Conservation (phyloP, 176 grass and related monocot species). For the Melocanna baccifera region DNA sequence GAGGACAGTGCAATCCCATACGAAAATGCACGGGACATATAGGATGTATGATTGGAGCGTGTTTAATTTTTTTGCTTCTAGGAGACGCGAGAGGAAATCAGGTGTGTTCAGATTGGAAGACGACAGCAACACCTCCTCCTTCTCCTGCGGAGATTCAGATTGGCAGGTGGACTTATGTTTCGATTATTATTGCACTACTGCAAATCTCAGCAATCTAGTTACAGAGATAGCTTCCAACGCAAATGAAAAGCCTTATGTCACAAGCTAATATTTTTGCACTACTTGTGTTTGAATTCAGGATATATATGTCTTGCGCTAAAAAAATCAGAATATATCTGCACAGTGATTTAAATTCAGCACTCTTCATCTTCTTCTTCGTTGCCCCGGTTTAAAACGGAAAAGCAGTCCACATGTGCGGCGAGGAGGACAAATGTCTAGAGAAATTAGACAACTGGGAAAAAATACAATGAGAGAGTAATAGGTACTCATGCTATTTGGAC, state of each 20-base stretch:
- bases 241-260: not conserved
- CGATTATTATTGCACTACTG: conserved; percentile 2
- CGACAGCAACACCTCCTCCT: conserved; percentile 13
- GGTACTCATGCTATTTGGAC: not conserved
- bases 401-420: not conserved
- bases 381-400: not conserved
- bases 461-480: not conserved
- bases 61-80: not conserved
- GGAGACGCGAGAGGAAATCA: conserved; percentile 18
- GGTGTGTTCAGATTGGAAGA: not conserved
- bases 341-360: not conserved
- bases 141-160: conserved; percentile 7
- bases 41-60: conserved; percentile 10
- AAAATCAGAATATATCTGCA: not conserved
- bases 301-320: not conserved
- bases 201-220: not conserved
- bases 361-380: not conserved
- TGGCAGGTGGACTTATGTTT: not conserved
- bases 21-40: not conserved
- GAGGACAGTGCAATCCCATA: not conserved
- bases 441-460: not conserved
- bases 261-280: not conserved
- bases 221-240: not conserved
- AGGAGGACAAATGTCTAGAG: not conserved
- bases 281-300: not conserved